Percentiles rank a stretch among this genome's conserved stretches.
These are phyloP conservation scores for Postia placenta DNA, from an alignment of 768 basidiomycete genomes.

Conservation along the genomic window DNA sequence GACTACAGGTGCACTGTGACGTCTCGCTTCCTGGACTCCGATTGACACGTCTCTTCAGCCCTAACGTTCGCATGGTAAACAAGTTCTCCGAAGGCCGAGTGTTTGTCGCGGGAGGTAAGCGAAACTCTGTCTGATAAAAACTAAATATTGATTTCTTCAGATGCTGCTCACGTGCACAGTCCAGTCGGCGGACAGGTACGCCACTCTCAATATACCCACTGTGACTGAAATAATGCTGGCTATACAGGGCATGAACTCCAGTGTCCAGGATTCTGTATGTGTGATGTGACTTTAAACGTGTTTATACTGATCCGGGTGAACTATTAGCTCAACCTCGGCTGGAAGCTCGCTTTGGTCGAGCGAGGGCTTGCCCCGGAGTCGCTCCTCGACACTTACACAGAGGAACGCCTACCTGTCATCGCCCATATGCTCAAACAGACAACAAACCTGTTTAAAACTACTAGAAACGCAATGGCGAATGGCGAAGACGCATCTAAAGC, in stretches of 20 bases:
- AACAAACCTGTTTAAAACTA: slow-evolving; percentile 5
- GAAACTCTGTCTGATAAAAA: neutral
- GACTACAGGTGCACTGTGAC: neutral
- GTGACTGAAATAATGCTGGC: neutral
- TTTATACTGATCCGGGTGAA: neutral
- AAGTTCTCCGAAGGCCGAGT: slow-evolving; percentile 35
- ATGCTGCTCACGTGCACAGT: slow-evolving; percentile 43
- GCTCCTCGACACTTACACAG: slow-evolving; percentile 19
- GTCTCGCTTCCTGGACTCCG: neutral
- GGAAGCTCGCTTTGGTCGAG: slow-evolving; percentile 25
- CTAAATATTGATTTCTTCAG: slow-evolving; percentile 20
- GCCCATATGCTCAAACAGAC: slow-evolving; percentile 23
- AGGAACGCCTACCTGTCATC: slow-evolving; percentile 25
- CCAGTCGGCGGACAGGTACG: slow-evolving; percentile 32
- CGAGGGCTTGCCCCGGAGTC: slow-evolving; percentile 19
- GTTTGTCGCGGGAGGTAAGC: slow-evolving; percentile 42
- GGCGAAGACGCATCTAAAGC: neutral
- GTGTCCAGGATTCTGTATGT: slow-evolving; percentile 23
- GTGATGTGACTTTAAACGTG: too few relatives aligned
- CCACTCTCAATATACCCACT: neutral
- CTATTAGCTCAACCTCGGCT: slow-evolving; percentile 23
- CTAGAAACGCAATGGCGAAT: neutral
- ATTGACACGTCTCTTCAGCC: slow-evolving; percentile 20
- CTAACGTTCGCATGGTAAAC: slow-evolving; percentile 44
- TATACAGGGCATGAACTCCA: slow-evolving; percentile 23